Conservation (phyloP, 2,329 filamentous ascomycete genomes). For the Alternaria arbusti region DNA sequence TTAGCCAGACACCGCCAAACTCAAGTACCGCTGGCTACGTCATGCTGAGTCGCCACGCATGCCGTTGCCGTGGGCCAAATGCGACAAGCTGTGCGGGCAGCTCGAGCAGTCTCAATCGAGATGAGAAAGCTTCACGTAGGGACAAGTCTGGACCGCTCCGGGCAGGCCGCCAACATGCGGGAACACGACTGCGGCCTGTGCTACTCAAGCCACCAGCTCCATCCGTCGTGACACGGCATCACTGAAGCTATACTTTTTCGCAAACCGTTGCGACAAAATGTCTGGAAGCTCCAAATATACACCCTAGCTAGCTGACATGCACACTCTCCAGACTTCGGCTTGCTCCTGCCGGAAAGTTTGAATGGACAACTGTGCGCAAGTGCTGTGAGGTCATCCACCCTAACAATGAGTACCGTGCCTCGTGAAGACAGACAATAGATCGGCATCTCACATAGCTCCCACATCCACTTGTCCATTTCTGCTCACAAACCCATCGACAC, state of each 20-base stretch:
- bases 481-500: constrained; percentile 5
- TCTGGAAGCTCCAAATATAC: background rate
- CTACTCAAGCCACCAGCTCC: constrained; percentile 1
- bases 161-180: background rate
- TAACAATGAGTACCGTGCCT: constrained; percentile 3
- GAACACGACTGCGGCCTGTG: background rate
- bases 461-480: background rate
- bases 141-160: constrained; percentile 1
- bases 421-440: constrained; percentile 2
- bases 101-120: background rate
- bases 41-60: constrained; percentile 20
- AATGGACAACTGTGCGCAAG: background rate
- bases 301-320: constrained; percentile 1
- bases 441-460: constrained; percentile 1
- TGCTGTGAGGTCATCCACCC: constrained; percentile 11
- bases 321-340: background rate
- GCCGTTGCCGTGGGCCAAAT: background rate
- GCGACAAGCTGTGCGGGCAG: background rate
- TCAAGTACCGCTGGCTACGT: constrained; percentile 16
- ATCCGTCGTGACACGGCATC: constrained; percentile 2
- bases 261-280: background rate
- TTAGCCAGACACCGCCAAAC: background rate
- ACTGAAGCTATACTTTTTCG: background rate
- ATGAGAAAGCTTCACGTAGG: background rate
- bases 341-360: background rate